A percentile compares a stretch with the other conserved stretches of the same genome.
These are phyloP conservation scores for Forsythia viridissima DNA, from an alignment of 257 asterid species.

Conservation along the genomic window DNA sequence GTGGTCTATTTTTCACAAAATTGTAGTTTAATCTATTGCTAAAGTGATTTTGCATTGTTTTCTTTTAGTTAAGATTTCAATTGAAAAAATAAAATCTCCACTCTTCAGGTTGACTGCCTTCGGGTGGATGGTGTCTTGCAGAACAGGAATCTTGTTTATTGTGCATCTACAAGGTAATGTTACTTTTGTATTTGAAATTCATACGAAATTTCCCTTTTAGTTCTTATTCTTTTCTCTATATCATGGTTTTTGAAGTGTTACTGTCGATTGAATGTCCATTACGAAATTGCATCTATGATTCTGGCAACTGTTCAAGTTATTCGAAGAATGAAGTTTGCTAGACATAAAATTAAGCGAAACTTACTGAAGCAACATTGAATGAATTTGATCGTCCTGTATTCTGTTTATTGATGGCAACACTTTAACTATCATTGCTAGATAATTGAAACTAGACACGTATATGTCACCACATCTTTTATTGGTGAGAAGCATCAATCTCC, in stretches of 20 bases:
- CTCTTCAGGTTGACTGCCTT: conserved; percentile 90
- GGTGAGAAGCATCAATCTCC: neutral
- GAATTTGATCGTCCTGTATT: neutral
- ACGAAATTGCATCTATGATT: conserved; percentile 1
- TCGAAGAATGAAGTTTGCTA: neutral
- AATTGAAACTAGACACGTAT: neutral
- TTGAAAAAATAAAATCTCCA: conserved; percentile 5
- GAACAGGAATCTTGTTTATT: conserved; percentile 84
- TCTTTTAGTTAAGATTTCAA: neutral
- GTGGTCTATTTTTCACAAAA: conserved; percentile 17
- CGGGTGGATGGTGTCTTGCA: conserved; percentile 96
- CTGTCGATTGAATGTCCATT: conserved; percentile 1
- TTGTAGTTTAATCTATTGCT: conserved; percentile 13
- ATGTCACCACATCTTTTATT: neutral
- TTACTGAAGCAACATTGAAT: conserved; percentile 7
- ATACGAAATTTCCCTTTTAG: neutral
- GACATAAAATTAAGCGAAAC: neutral
- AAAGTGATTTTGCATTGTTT: conserved; percentile 9
- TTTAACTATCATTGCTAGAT: neutral
- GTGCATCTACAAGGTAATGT: conserved; percentile 93
- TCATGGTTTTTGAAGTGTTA: neutral
- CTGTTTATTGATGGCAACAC: neutral
- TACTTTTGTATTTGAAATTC: conserved; percentile 5
- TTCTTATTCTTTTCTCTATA: neutral
- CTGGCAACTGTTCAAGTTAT: neutral